These are phyloP conservation scores for Alternaria tenuissima DNA, from an alignment of 2,329 filamentous ascomycete species.

Conservation along the genomic window DNA sequence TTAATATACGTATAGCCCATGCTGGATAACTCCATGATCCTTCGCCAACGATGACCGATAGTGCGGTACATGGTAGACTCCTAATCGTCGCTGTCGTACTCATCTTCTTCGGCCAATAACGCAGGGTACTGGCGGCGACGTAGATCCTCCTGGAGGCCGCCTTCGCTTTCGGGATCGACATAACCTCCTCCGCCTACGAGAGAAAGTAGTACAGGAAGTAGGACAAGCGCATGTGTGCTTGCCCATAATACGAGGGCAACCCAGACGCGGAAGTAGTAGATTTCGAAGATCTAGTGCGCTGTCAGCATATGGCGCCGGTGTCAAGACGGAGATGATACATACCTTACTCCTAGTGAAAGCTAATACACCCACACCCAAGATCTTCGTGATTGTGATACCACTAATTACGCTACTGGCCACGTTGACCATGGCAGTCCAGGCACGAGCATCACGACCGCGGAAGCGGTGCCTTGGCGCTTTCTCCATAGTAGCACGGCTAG, in stretches of 20 bases:
- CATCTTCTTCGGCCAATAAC: slow-evolving; percentile 75
- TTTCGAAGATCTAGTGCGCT: slow-evolving; percentile 79
- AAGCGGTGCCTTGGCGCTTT: slow-evolving; percentile 75
- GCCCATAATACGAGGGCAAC: slow-evolving; percentile 89
- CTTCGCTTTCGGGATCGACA: slow-evolving; percentile 84
- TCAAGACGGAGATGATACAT: slow-evolving; percentile 12
- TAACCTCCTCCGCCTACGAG: slow-evolving; percentile 85
- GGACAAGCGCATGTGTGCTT: slow-evolving; percentile 85
- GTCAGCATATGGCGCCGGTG: neutral
- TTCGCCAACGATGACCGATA: neutral
- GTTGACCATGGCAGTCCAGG: slow-evolving; percentile 93
- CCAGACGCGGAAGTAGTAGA: slow-evolving; percentile 99
- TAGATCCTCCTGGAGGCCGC: slow-evolving; percentile 88
- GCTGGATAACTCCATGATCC: neutral
- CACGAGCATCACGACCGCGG: slow-evolving; percentile 81
- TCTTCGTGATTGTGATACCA: slow-evolving; percentile 94
- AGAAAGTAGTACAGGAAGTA: slow-evolving; percentile 88
- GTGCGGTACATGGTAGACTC: slow-evolving; percentile 2
- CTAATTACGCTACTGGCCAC: slow-evolving; percentile 95
- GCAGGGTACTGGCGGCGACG: slow-evolving; percentile 80
- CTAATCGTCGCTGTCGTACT: slow-evolving; percentile 64
- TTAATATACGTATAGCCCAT: neutral
- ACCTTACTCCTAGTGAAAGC: slow-evolving; percentile 91
- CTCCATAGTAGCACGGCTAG: slow-evolving; percentile 81
- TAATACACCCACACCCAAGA: slow-evolving; percentile 88